A percentile compares a stretch with the other conserved stretches of the same genome.
These are phyloP conservation scores for Corinectria fuckeliana DNA, from an alignment of 2,329 filamentous ascomycete species.

Conservation along the genomic window DNA sequence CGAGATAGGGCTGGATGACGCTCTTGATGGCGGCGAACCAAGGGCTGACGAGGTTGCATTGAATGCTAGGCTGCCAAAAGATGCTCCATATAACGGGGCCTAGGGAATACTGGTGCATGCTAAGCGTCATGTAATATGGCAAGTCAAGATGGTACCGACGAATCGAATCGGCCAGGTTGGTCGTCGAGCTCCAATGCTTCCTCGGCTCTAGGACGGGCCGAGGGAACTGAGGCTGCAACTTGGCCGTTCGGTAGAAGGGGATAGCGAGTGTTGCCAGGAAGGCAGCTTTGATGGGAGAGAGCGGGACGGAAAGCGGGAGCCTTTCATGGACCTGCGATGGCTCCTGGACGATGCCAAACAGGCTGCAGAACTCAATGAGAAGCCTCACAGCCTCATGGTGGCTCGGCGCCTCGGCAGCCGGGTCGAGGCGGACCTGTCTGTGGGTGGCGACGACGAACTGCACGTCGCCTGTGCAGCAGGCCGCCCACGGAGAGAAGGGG, in stretches of 20 bases:
- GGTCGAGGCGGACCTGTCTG: constrained; percentile 24
- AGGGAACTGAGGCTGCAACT: constrained; percentile 33
- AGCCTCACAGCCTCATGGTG: constrained; percentile 32
- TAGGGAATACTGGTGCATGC: constrained; percentile 36
- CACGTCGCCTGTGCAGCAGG: constrained; percentile 21
- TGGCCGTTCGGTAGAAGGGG: constrained; percentile 38
- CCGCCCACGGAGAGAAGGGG: constrained; percentile 30
- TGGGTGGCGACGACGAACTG: constrained; percentile 33
- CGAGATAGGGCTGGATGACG: constrained; percentile 31
- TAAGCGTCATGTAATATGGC: constrained; percentile 42
- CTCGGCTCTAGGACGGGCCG: constrained; percentile 22
- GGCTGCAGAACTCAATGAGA: constrained; percentile 35
- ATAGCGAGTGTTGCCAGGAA: constrained; percentile 36
- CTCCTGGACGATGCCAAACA: constrained; percentile 35
- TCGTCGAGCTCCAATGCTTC: constrained; percentile 9
- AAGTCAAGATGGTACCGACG: constrained; percentile 29
- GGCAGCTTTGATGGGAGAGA: constrained; percentile 36
- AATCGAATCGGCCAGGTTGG: constrained; percentile 21
- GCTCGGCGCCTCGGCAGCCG: constrained; percentile 20
- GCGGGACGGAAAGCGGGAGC: constrained; percentile 3
- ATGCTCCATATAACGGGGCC: constrained; percentile 41
- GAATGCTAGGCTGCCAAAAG: constrained; percentile 41
- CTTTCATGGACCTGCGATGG: constrained; percentile 11
- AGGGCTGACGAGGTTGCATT: constrained; percentile 41
- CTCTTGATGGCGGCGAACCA: constrained; percentile 36